Evolutionary conservation across 1,139 yeast species (phyloP).

Genomic region (Kluyveromyces marxianus): DNA sequence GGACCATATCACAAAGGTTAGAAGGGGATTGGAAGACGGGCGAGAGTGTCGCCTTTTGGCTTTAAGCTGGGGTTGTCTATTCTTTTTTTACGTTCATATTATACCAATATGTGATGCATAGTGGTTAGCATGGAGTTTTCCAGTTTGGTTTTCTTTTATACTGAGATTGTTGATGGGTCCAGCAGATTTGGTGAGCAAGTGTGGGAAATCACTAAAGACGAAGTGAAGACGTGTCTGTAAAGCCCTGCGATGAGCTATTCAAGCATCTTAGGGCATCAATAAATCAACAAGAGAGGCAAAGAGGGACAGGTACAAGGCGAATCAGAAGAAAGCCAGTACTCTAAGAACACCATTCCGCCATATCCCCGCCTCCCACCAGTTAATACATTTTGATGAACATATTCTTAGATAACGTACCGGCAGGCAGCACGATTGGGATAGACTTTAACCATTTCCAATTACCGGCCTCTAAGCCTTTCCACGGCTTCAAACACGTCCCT

Average conservation of each 20-base stretch:
- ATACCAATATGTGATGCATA: too few relatives aligned
- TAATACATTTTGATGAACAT: constrained; percentile 5
- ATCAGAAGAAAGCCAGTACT: not conserved
- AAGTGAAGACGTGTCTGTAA: not conserved
- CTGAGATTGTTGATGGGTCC: not conserved
- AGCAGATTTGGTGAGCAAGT: not conserved
- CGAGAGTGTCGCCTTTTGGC: too few relatives aligned
- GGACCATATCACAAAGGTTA: too few relatives aligned
- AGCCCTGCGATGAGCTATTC: too few relatives aligned
- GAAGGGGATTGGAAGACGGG: too few relatives aligned
- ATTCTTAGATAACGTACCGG: constrained; percentile 10
- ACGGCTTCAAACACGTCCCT: constrained; percentile 23
- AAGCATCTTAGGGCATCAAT: not conserved
- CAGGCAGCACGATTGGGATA: constrained; percentile 20
- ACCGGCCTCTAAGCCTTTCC: constrained; percentile 18
- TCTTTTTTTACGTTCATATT: too few relatives aligned
- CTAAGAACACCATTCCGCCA: not conserved
- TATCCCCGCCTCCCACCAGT: not conserved
- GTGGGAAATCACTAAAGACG: not conserved
- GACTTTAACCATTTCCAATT: constrained; percentile 23
- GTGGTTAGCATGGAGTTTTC: too few relatives aligned
- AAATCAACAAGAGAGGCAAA: too few relatives aligned
- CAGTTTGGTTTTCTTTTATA: too few relatives aligned
- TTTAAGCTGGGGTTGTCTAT: too few relatives aligned
- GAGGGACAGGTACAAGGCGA: not conserved